phyloP scores from a whole-genome alignment of 352 stramenopile species.

The Pythium apleroticum region DNA sequence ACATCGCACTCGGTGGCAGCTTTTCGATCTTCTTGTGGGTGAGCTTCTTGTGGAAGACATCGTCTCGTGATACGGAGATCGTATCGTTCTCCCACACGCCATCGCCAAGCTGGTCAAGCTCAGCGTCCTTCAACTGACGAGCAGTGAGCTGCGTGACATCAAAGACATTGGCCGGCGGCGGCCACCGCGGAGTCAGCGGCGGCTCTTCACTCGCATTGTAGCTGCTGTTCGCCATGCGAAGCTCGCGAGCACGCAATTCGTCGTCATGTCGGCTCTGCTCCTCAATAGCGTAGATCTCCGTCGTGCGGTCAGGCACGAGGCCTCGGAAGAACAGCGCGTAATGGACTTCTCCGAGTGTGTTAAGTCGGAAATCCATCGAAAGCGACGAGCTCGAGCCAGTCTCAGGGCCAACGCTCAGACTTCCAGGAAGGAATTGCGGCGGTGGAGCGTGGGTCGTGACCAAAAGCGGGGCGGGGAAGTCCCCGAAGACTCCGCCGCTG shows the following conservation, averaged over 20 bases:
- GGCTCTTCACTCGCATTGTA: conserved; percentile 24
- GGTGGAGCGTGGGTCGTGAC: conserved; percentile 56
- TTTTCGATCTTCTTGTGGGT: conserved; percentile 64
- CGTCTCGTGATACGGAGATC: conserved; percentile 67
- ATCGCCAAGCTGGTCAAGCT: conserved; percentile 49
- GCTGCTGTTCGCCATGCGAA: conserved; percentile 10
- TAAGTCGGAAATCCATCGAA: conserved; percentile 51
- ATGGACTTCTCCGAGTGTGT: conserved; percentile 68
- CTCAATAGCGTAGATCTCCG: conserved; percentile 9
- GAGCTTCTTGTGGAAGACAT: conserved; percentile 49
- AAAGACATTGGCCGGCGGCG: conserved; percentile 47
- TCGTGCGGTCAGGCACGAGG: conserved; percentile 27
- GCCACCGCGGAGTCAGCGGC: conserved; percentile 35
- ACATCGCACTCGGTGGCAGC: conserved; percentile 58
- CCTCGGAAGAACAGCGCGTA: conserved; percentile 75
- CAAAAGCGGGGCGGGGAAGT: conserved; percentile 68
- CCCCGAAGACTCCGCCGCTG: conserved; percentile 69
- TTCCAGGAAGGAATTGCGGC: conserved; percentile 38
- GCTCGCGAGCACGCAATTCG: conserved; percentile 11
- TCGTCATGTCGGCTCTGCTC: conserved; percentile 17
- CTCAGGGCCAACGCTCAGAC: conserved; percentile 36
- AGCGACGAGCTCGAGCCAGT: conserved; percentile 49
- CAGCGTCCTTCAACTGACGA: conserved; percentile 48
- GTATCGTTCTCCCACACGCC: conserved; percentile 79
- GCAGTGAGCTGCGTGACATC: conserved; percentile 44